phyloP scores from a whole-genome alignment of 768 basidiomycete genomes.

The Rhodotorula kratochvilovae region DNA sequence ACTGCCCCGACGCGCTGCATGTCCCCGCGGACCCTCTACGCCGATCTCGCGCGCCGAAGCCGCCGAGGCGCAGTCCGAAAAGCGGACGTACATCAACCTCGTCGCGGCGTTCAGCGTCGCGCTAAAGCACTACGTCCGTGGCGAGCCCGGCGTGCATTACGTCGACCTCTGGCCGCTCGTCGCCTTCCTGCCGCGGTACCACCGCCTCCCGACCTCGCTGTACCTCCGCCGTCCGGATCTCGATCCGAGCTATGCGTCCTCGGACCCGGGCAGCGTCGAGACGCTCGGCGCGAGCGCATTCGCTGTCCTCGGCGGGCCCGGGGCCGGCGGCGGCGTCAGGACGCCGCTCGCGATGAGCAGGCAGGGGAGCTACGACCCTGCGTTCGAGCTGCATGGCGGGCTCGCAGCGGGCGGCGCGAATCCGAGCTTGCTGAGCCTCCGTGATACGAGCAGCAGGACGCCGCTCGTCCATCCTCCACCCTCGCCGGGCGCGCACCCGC shows the following conservation, averaged over 20 bases:
- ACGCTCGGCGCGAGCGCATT: neutral
- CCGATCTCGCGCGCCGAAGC: conserved; percentile 3
- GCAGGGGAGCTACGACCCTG: neutral
- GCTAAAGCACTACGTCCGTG: conserved; percentile 46
- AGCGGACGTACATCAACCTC: conserved; percentile 68
- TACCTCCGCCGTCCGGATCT: neutral
- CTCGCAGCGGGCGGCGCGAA: neutral
- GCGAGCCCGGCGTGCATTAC: conserved; percentile 68
- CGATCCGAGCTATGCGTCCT: neutral
- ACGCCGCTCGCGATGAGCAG: neutral
- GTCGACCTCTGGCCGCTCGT: conserved; percentile 67
- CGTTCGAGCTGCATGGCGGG: neutral
- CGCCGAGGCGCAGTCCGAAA: conserved; percentile 58
- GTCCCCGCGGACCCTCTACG: neutral
- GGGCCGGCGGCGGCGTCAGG: no score
- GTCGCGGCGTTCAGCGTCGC: conserved; percentile 52
- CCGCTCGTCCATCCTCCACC: neutral
- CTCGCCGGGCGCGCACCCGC: no score
- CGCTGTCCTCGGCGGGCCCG: neutral
- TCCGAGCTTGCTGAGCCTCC: neutral
- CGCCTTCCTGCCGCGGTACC: conserved; percentile 62
- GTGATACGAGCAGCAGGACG: neutral
- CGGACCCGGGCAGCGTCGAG: neutral
- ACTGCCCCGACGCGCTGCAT: neutral
- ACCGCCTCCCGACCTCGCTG: neutral